Conservation (phyloP, 257 asterid species). For the Catharanthus roseus region DNA sequence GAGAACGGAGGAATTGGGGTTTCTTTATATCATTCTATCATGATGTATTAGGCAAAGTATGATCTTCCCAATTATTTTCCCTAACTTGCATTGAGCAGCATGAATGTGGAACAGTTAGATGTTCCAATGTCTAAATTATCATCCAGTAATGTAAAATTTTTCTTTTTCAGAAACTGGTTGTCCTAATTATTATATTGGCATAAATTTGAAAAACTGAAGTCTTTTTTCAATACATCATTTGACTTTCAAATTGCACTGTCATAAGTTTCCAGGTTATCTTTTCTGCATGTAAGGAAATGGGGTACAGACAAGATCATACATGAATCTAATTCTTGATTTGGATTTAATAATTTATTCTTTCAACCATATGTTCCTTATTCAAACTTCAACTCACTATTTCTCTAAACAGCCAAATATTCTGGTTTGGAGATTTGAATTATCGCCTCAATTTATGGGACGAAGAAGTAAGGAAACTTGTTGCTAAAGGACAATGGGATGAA, state of each 20-base stretch:
- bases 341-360: neutral
- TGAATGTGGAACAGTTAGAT: neutral
- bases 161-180: neutral
- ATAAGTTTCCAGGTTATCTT: neutral
- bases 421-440: slow-evolving; percentile 97
- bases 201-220: neutral
- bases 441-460: slow-evolving; percentile 65
- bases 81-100: neutral
- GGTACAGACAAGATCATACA: neutral
- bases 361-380: slow-evolving; percentile 6
- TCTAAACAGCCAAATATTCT: slow-evolving; percentile 77
- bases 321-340: neutral
- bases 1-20: neutral
- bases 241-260: neutral
- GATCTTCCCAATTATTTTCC: neutral
- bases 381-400: slow-evolving; percentile 11
- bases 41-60: neutral
- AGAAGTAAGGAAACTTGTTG: slow-evolving; percentile 69
- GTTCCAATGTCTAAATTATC: neutral
- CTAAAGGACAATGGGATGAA: slow-evolving; percentile 56
- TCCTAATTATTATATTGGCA: neutral
- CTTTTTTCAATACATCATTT: neutral
- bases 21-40: neutral
- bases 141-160: neutral
- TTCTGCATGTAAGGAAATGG: neutral